Base-by-base conservation (phyloP, 2,329 filamentous ascomycete species). In the Cryphonectria japonica region DNA sequence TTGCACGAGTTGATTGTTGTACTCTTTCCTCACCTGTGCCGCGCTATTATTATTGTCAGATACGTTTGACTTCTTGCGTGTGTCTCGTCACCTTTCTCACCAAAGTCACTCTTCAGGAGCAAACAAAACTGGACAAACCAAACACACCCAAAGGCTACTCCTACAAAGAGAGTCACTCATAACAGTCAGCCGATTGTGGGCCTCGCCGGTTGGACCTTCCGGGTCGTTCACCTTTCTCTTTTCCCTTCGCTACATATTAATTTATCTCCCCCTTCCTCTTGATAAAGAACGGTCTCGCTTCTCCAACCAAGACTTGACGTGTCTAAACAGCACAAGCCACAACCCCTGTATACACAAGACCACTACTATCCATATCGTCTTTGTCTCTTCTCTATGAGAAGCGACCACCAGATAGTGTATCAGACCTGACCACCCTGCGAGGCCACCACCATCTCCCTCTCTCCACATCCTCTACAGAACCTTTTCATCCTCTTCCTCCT, bases 401-500 rank as follows among this genome's bases (percentile, higher is more conserved):
- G 29, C 39, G 1, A 5, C 4, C 9, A 29, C n/a, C 41, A 22
- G 11, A 64, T 6, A 8, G 46, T 6, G 5, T 37, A 64, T 26
- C n/a, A 8, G 3, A 11, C 22, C 41, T 32, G 61, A 46, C 4
- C 37, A 64, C 39, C 34, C 32, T n/a, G n/a, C 3, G 22, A 61
- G 19, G 16, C 16, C 32, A 22, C 46, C 46, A n/a, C n/a, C 8
- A 7, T 50, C 46, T 22, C 5, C n/a, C 22, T 50, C 22, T 50
- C 22, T 50, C 46, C 46, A n/a, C 57, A 39, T 26, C 19, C 60
- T 41, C 16, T 13, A 62, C 16, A 52, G 8, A 60, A 34, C 32
- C 22, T 63, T 69, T 39, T 37, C 11, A 37, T 57, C 46, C 63
- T 69, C 43, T 68, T 65, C 29, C 62, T 68, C 57, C 59, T 34